A percentile compares a stretch with the other conserved stretches of the same genome.
phyloP scores from a whole-genome alignment of 768 basidiomycete genomes.

The Coprinellus aureogranulatus region DNA sequence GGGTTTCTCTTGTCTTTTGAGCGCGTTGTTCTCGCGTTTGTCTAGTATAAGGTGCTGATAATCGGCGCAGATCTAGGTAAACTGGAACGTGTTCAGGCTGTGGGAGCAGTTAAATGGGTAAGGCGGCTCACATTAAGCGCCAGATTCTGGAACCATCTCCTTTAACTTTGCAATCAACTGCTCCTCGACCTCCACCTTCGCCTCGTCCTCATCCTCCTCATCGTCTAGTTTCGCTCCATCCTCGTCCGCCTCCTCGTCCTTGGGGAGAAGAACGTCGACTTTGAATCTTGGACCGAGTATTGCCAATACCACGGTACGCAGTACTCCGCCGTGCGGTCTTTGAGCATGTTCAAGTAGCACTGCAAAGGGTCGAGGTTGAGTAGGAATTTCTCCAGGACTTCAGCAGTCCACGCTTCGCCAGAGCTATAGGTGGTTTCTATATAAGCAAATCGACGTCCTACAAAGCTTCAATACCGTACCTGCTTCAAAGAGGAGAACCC shows the following conservation, averaged over 20 bases:
- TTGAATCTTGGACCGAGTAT: constrained; percentile 32
- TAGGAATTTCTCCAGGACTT: constrained; percentile 33
- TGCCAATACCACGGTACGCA: constrained; percentile 38
- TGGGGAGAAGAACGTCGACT: constrained; percentile 43
- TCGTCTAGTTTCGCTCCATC: too few species aligned
- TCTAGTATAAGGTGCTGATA: too few species aligned
- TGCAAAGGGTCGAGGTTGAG: constrained; percentile 26
- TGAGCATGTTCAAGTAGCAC: constrained; percentile 38
- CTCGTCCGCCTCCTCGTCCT: too few species aligned
- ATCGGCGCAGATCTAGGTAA: constrained; percentile 16
- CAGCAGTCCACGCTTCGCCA: constrained; percentile 19
- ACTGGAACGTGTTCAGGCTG: too few species aligned
- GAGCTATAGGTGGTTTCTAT: constrained; percentile 11
- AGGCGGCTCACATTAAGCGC: too few species aligned
- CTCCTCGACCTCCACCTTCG: too few species aligned
- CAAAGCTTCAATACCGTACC: neutral
- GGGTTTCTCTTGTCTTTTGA: too few species aligned
- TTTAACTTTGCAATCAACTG: too few species aligned
- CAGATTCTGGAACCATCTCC: too few species aligned
- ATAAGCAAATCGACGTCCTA: constrained; percentile 35
- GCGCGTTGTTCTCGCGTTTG: too few species aligned
- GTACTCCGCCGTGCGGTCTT: constrained; percentile 35
- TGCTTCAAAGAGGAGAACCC: neutral
- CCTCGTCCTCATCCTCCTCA: too few species aligned
- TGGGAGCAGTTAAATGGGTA: too few species aligned